Base-by-base conservation (phyloP, 495 filamentous ascomycete genomes). In the Lophiostoma macrostomum region DNA sequence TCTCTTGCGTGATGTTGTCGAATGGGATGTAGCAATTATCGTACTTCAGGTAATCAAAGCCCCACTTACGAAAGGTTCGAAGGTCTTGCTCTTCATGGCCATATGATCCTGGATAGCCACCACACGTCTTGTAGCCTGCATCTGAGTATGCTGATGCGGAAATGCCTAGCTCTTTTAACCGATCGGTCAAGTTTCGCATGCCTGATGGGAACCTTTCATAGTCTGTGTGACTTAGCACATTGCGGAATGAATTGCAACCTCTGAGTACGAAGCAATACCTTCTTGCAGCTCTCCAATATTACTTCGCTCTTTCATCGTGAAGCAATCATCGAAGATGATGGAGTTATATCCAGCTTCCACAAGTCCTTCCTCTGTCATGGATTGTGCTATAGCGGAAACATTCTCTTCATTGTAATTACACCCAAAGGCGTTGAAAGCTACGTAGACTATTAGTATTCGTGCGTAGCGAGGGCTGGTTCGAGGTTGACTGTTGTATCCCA, bases 21-120 rank as follows among this genome's bases (percentile, higher is more conserved):
- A 32, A 14, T 0, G 63, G 59, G 14, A 57, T 49, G 37, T 63
- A 56, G 50, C 63, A 65, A 36, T 59, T 56, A 29, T 65, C 63
- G 34, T 63, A 56, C 37, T 65, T 65, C 25, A 53, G 23, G 34
- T 65, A 65, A 25, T 49, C 71, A 25, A 75, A 58, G 0, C 68
- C 71, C 75, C 75, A 78, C 1, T 46, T 51, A 0, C 70, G 69
- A 34, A 77, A 74, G 0, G 65, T 69, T 14, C 68, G 59, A 4
- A 73, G 73, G 61, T 80, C 76, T 13, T 60, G 18, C 13, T 51
- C 51, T 54, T 80, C 75, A 49, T 74, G 65, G 34, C 69, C 75
- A 65, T 48, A 25, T 5, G 45, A 68, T 13, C 68, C 65, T 44
- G 70, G 53, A 64, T 22, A 73, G 7, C 69, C 51, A 56, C 19